Evolutionary conservation across 768 basidiomycete genomes (phyloP).

Genomic region (Russula griseocarnosa): DNA sequence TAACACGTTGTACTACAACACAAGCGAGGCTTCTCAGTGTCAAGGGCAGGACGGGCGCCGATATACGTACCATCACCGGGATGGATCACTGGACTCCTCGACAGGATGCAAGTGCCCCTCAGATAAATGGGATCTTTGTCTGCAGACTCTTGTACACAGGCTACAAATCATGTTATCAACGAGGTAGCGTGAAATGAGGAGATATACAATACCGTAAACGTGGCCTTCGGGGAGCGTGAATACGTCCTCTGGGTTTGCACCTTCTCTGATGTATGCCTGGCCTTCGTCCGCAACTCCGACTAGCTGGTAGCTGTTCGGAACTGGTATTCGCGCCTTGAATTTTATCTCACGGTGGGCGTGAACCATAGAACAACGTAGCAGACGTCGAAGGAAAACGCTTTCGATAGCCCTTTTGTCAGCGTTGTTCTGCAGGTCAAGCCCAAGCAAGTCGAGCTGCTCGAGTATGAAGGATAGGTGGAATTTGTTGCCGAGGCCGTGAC

Average conservation of each 20-base stretch:
- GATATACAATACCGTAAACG: conserved; percentile 18
- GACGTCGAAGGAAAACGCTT: conserved; percentile 52
- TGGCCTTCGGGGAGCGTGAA: conserved; percentile 17
- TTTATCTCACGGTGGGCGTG: conserved; percentile 71
- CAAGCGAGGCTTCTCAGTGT: not conserved
- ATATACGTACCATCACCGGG: conserved; percentile 35
- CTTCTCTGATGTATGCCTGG: conserved; percentile 20
- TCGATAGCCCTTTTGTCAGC: conserved; percentile 40
- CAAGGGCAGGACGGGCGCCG: not conserved
- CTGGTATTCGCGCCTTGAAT: conserved; percentile 65
- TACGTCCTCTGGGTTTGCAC: conserved; percentile 5
- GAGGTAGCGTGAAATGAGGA: no score
- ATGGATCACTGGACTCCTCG: conserved; percentile 35
- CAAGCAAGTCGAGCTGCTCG: conserved; percentile 44
- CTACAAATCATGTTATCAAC: conserved; percentile 2
- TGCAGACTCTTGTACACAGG: conserved; percentile 23
- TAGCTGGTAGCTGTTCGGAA: conserved; percentile 63
- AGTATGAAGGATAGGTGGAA: conserved; percentile 54
- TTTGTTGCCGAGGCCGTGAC: conserved; percentile 43
- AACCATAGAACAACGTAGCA: conserved; percentile 59
- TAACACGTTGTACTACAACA: conserved; percentile 29
- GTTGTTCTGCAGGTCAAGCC: conserved; percentile 46
- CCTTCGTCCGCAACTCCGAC: conserved; percentile 86
- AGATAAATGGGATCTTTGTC: conserved; percentile 17
- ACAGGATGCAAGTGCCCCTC: conserved; percentile 27